A percentile compares a stretch with the other conserved stretches of the same genome.
Conservation (phyloP, 371 early-diverging fungal species). For the Apophysomyces elegans region DNA sequence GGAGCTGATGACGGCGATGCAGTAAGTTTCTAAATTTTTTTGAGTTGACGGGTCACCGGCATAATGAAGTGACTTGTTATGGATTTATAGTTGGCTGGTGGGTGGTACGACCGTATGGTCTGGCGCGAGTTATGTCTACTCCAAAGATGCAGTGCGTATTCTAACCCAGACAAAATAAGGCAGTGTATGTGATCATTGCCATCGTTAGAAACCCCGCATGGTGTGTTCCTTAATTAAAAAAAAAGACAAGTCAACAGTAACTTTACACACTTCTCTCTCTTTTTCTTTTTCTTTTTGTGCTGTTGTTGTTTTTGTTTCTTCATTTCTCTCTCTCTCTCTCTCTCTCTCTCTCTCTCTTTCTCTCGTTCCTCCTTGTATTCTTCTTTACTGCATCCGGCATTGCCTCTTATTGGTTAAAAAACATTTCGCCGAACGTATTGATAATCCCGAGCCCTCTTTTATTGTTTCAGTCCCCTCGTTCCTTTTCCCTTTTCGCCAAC, state of each 20-base stretch:
- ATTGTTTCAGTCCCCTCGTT: conserved; percentile 9
- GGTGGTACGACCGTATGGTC: conserved; percentile 85
- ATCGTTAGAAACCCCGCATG: conserved; percentile 2
- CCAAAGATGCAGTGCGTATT: conserved; percentile 77
- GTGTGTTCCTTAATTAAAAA: conserved; percentile 11
- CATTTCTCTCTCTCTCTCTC: conserved; percentile 1
- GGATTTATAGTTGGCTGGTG: conserved; percentile 58
- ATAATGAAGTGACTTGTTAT: not conserved
- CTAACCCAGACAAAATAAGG: conserved; percentile 29
- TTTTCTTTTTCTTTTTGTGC: not conserved
- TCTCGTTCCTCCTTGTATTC: not conserved
- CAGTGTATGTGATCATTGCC: not conserved
- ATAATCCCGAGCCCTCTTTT: not conserved
- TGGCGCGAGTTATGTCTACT: conserved; percentile 77
- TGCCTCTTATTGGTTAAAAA: conserved; percentile 8
- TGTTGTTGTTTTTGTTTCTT: not conserved
- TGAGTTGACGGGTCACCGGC: not conserved
- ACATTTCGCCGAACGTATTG: not conserved
- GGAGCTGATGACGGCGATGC: conserved; percentile 45
- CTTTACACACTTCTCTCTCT: not conserved
- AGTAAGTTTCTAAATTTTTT: conserved; percentile 29
- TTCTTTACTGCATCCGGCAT: conserved; percentile 1
- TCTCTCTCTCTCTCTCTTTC: conserved; percentile 5
- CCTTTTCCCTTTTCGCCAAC: conserved; percentile 1
- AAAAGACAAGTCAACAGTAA: conserved; percentile 3